Evolutionary conservation across 208 protist species (phyloP), one percentile per base, ranked within the genome.

Genomic region (Trypanosoma conorhini): DNA sequence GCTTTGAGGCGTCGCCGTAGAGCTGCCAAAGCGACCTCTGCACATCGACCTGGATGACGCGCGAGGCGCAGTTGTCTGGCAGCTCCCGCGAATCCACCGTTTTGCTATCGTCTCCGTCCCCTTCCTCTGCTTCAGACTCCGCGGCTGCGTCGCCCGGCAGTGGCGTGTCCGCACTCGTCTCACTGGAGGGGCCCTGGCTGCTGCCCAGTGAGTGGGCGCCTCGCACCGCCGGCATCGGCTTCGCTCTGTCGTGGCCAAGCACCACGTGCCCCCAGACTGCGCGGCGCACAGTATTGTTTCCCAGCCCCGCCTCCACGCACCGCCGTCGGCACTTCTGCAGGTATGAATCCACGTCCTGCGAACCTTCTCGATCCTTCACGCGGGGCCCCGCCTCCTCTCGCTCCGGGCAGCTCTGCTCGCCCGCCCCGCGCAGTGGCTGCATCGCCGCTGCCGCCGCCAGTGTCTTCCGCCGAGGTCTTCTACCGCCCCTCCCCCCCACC

Each of bases 1-100:
- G 88, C 73, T 81, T 70, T 12, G 59, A 52, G 1, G 63, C 38
- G 19, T 93, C 76, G 0, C 81, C 81, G 67, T 93, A 94, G 21
- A 96, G 77, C 30, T 59, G 40, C 88, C 91, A 96, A 38, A 96
- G 76, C 0, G 86, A 92, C 33, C 91, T 85, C 70, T 83, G 60
- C 31, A 94, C 80, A 67, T 96, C 91, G 12, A 83, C 85, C 54
- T 91, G 81, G 48, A 96, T 74, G 19, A 96, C 81, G 21, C 82
- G 79, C 8, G 79, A 77, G 60, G 91, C 88, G 79, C 91, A 96
- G 77, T 94, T 95, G 15, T 85, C 82, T 15, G 88, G 78, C 19
- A 91, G 64, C 60, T 65, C 71, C 62, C 54, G 42, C 40, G 68
- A 69, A 24, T 70, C 66, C 10, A 30, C 17, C 31, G 22, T 21